Evolutionary conservation across 331 rosid genomes (phyloP).

Genomic region (Telfairia occidentalis): DNA sequence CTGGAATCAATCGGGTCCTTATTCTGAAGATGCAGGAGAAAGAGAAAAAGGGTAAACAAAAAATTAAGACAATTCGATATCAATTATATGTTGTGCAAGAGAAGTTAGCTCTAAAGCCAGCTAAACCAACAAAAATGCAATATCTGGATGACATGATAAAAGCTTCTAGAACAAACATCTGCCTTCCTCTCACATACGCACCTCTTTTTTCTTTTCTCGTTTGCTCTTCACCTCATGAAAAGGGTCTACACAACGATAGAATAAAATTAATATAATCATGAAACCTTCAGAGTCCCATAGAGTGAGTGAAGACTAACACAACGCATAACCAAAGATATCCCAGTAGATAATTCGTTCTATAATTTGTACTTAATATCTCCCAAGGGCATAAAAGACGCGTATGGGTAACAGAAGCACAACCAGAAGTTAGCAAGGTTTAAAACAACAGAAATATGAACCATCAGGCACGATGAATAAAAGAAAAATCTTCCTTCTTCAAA

Average conservation of each 20-base stretch:
- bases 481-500: not conserved
- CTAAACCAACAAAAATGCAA: not conserved
- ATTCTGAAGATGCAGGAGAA: conserved; percentile 25
- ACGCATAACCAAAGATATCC: not conserved
- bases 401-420: not conserved
- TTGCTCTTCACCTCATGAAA: conserved; percentile 99
- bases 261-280: not conserved
- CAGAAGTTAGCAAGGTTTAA: not conserved
- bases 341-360: not conserved
- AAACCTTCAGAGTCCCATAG: not conserved
- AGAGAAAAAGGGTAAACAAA: not conserved
- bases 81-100: not conserved
- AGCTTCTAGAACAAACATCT: not conserved
- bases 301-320: not conserved
- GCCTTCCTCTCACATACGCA: conserved; percentile 22
- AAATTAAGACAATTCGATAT: not conserved
- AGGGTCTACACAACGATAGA: conserved; percentile 50
- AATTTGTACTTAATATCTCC: not conserved
- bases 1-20: conserved; percentile 65
- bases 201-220: conserved; percentile 98
- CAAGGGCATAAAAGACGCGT: not conserved
- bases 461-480: not conserved
- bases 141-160: not conserved
- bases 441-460: not conserved
- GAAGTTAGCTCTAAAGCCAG: not conserved